phyloP scores from a whole-genome alignment of 2,329 filamentous ascomycete genomes.

The Colletotrichum echinochloae region DNA sequence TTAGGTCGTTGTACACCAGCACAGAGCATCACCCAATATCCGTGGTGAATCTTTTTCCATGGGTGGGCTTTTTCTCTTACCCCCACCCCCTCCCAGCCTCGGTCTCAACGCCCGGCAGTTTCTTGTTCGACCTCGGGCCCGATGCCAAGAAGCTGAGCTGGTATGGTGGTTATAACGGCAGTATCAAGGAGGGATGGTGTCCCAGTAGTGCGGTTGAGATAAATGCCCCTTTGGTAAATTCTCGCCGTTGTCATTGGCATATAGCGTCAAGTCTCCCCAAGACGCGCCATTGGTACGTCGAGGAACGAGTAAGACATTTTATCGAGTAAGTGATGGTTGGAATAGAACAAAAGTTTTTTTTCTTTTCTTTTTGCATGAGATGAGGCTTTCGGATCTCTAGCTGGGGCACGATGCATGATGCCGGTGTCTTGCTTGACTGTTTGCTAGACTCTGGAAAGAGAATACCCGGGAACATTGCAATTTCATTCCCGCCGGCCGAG shows the following conservation, averaged over 20 bases:
- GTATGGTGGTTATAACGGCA: conserved; percentile 6
- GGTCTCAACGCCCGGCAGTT: conserved; percentile 14
- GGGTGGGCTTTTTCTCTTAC: too few species aligned
- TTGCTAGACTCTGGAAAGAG: conserved; percentile 8
- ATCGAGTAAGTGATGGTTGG: conserved; percentile 6
- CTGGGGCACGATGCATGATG: not conserved
- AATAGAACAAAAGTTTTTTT: conserved; percentile 6
- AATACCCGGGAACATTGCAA: conserved; percentile 11
- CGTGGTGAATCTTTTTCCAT: not conserved
- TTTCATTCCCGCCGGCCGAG: not conserved
- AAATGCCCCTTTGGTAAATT: not conserved
- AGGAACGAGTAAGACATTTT: conserved; percentile 25
- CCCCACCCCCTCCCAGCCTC: too few species aligned
- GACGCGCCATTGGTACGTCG: conserved; percentile 4
- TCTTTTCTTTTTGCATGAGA: conserved; percentile 12
- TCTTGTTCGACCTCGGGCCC: not conserved
- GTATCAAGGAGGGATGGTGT: conserved; percentile 2
- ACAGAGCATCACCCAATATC: not conserved
- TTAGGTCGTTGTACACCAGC: conserved; percentile 4
- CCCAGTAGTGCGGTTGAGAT: not conserved
- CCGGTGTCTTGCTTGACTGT: not conserved
- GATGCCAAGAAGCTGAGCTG: conserved; percentile 29
- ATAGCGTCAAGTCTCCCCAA: not conserved
- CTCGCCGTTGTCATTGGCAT: not conserved
- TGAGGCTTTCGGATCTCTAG: not conserved